Conservation (phyloP, 2,329 filamentous ascomycete species). For the Pezicula neosporulosa region DNA sequence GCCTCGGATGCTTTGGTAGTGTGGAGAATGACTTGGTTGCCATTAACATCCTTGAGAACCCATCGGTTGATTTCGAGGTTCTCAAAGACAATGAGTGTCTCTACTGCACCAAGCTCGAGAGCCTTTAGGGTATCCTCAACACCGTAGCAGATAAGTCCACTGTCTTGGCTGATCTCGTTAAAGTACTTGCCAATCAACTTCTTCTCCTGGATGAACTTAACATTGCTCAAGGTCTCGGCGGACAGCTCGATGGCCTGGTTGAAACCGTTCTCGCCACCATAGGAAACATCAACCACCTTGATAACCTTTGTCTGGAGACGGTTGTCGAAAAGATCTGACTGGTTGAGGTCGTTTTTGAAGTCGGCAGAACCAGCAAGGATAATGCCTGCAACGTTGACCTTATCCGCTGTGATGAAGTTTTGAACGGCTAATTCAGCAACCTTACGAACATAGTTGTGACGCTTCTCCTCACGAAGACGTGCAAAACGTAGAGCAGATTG, state of each 20-base stretch:
- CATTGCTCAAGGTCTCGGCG: constrained; percentile 92
- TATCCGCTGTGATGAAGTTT: constrained; percentile 98
- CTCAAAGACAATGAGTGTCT: constrained; percentile 94
- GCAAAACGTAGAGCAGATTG: constrained; percentile 99
- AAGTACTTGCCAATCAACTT: constrained; percentile 99
- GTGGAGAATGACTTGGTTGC: constrained; percentile 73
- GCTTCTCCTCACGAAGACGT: constrained; percentile 98
- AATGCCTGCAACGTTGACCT: constrained; percentile 93
- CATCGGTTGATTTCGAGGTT: constrained; percentile 94
- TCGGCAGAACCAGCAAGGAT: constrained; percentile 96
- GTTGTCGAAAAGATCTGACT: constrained; percentile 93
- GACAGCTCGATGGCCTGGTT: constrained; percentile 98
- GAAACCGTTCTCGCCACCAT: constrained; percentile 98
- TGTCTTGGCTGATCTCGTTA: constrained; percentile 97
- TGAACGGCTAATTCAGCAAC: constrained; percentile 97
- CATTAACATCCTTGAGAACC: constrained; percentile 76
- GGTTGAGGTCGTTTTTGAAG: constrained; percentile 99
- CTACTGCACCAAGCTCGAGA: constrained; percentile 89
- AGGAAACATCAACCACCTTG: constrained; percentile 98
- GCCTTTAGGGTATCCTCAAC: constrained; percentile 97
- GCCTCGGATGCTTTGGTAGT: constrained; percentile 83
- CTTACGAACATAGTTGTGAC: constrained; percentile 99
- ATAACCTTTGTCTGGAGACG: constrained; percentile 94
- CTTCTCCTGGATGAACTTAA: constrained; percentile 99
- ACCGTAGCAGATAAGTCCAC: constrained; percentile 95